These are phyloP conservation scores for Themeda triandra DNA, from an alignment of 176 grass and related monocot species.

Conservation along the genomic window DNA sequence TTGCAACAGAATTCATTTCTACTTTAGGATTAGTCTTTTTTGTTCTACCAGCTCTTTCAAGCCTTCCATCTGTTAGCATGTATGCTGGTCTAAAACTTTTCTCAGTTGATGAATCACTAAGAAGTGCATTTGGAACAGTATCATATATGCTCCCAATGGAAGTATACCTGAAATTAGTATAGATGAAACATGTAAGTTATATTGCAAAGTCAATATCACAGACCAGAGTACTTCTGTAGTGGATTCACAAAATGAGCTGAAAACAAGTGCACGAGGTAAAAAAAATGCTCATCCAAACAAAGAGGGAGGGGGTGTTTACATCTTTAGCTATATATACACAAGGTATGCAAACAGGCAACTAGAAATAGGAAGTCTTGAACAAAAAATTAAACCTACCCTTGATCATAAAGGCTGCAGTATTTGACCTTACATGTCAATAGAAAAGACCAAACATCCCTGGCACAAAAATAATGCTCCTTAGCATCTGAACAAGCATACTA, in stretches of 20 bases:
- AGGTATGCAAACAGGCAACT: neutral
- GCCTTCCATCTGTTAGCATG: slow-evolving; percentile 92
- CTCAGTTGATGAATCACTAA: slow-evolving; percentile 56
- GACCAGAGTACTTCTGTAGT: neutral
- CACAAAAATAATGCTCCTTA: slow-evolving; percentile 38
- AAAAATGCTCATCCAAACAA: slow-evolving; percentile 5
- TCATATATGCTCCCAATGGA: slow-evolving; percentile 99
- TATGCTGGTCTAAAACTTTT: slow-evolving; percentile 97
- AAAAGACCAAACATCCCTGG: slow-evolving; percentile 98
- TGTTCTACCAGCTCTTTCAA: slow-evolving; percentile 93
- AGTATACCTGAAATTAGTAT: slow-evolving; percentile 73
- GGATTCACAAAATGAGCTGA: slow-evolving; percentile 6
- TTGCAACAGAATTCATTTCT: slow-evolving; percentile 40
- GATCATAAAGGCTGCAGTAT: slow-evolving; percentile 94
- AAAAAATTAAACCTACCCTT: slow-evolving; percentile 59
- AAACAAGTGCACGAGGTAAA: neutral
- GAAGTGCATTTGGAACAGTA: slow-evolving; percentile 93
- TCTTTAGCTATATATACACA: neutral
- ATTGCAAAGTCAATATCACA: slow-evolving; percentile 6
- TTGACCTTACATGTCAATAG: slow-evolving; percentile 90
- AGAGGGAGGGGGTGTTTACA: neutral
- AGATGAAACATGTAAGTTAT: slow-evolving; percentile 24
- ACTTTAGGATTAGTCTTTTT: slow-evolving; percentile 61
- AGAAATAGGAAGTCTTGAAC: neutral
- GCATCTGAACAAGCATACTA: slow-evolving; percentile 23